These are phyloP conservation scores for Rosa chinensis DNA, from an alignment of 306 rosid species.

Conservation along the genomic window DNA sequence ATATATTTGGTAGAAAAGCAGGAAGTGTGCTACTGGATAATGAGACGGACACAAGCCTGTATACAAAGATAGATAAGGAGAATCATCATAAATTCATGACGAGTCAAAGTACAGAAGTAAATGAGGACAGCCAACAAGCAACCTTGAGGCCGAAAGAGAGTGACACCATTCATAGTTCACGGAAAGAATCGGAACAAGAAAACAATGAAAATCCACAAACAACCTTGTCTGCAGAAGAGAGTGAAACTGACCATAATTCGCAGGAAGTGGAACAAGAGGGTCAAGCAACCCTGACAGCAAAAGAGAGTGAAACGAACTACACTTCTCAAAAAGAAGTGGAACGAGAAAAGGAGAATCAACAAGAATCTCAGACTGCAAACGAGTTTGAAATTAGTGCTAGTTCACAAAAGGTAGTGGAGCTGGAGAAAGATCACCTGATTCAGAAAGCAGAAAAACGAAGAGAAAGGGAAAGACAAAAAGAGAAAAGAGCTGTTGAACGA, in stretches of 20 bases:
- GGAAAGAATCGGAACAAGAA: conserved; percentile 44
- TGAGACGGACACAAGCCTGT: conserved; percentile 32
- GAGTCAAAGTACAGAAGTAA: conserved; percentile 16
- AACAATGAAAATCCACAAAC: conserved; percentile 2
- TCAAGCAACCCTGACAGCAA: background rate
- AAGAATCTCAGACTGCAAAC: conserved; percentile 28
- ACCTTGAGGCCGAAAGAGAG: conserved; percentile 37
- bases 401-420: conserved; percentile 41
- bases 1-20: background rate
- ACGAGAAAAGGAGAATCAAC: conserved; percentile 24
- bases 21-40: conserved; percentile 25
- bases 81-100: conserved; percentile 15
- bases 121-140: conserved; percentile 27
- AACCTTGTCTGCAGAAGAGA: conserved; percentile 32
- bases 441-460: conserved; percentile 58
- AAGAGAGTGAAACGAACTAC: conserved; percentile 13
- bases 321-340: conserved; percentile 12
- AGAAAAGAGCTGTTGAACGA: conserved; percentile 79
- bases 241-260: conserved; percentile 28
- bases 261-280: conserved; percentile 32
- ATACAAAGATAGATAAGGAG: conserved; percentile 12
- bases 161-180: conserved; percentile 29
- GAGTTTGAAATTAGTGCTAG: conserved; percentile 39
- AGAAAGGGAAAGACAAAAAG: conserved; percentile 69
- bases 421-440: conserved; percentile 47